A percentile compares a stretch with the other conserved stretches of the same genome.
Conservation (phyloP, 2,329 filamentous ascomycete species). For the Pezicula rhizophila region DNA sequence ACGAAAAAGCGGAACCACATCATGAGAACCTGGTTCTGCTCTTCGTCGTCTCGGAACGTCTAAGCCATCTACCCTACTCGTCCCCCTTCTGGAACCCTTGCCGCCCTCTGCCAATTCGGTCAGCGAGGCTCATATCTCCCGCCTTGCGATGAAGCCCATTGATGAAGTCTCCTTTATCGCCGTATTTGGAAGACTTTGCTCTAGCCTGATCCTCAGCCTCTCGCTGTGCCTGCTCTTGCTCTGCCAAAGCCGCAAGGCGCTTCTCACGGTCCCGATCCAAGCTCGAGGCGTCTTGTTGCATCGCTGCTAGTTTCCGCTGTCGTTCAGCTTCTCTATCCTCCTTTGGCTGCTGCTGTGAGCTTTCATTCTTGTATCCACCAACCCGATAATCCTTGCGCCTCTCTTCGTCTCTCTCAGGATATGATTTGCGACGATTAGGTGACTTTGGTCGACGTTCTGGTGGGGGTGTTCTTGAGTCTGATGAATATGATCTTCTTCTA, state of each 20-base stretch:
- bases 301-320: slow-evolving; percentile 63
- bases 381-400: slow-evolving; percentile 19
- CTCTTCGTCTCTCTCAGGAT: slow-evolving; percentile 19
- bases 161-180: slow-evolving; percentile 59
- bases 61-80: slow-evolving; percentile 9
- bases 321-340: slow-evolving; percentile 46
- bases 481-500: slow-evolving; percentile 19
- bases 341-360: slow-evolving; percentile 11
- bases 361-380: slow-evolving; percentile 21
- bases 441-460: slow-evolving; percentile 29
- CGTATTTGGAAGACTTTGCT: slow-evolving; percentile 52
- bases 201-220: slow-evolving; percentile 63
- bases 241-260: slow-evolving; percentile 60
- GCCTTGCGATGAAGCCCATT: slow-evolving; percentile 56
- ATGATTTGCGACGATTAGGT: slow-evolving; percentile 24
- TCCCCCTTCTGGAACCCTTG: slow-evolving; percentile 42
- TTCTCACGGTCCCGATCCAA: slow-evolving; percentile 65
- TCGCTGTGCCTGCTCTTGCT: slow-evolving; percentile 55
- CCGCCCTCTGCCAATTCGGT: slow-evolving; percentile 44
- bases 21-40: background rate
- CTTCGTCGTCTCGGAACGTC: background rate
- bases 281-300: slow-evolving; percentile 65
- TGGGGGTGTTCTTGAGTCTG: slow-evolving; percentile 30
- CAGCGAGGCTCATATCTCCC: slow-evolving; percentile 43
- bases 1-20: background rate